Evolutionary conservation across 73 alveolate species (phyloP).

Genomic region (Paramecium biaurelia): DNA sequence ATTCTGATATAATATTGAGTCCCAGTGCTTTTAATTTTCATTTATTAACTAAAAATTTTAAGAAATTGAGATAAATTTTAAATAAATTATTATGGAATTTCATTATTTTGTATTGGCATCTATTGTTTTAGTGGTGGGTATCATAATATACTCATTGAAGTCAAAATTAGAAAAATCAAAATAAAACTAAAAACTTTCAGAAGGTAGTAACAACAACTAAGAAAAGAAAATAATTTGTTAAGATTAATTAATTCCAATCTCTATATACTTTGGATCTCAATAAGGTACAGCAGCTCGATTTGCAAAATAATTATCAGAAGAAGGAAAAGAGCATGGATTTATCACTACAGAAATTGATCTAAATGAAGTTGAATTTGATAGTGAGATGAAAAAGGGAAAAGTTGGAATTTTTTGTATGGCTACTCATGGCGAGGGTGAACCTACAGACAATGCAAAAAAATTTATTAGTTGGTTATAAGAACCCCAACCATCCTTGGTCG

Average conservation of each 20-base stretch:
- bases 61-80: neutral
- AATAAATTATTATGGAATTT: neutral
- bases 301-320: slow-evolving; percentile 53
- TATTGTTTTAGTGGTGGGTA: neutral
- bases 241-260: slow-evolving; percentile 12
- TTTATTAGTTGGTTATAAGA: slow-evolving; percentile 68
- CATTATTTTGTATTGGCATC: neutral
- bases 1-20: neutral
- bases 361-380: slow-evolving; percentile 69
- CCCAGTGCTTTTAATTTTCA: neutral
- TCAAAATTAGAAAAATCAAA: neutral
- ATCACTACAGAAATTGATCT: slow-evolving; percentile 45
- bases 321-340: slow-evolving; percentile 52
- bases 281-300: slow-evolving; percentile 61
- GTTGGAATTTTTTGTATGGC: slow-evolving; percentile 71
- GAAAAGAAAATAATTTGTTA: neutral
- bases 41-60: neutral
- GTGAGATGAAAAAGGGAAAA: slow-evolving; percentile 28
- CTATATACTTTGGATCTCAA: slow-evolving; percentile 50
- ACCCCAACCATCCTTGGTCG: slow-evolving; percentile 50
- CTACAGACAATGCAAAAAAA: slow-evolving; percentile 78
- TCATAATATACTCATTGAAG: neutral
- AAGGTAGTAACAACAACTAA: neutral
- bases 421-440: slow-evolving; percentile 86
- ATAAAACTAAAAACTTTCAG: neutral